These are phyloP conservation scores for Peribolospora baueri DNA, from an alignment of 768 basidiomycete species.

Conservation along the genomic window DNA sequence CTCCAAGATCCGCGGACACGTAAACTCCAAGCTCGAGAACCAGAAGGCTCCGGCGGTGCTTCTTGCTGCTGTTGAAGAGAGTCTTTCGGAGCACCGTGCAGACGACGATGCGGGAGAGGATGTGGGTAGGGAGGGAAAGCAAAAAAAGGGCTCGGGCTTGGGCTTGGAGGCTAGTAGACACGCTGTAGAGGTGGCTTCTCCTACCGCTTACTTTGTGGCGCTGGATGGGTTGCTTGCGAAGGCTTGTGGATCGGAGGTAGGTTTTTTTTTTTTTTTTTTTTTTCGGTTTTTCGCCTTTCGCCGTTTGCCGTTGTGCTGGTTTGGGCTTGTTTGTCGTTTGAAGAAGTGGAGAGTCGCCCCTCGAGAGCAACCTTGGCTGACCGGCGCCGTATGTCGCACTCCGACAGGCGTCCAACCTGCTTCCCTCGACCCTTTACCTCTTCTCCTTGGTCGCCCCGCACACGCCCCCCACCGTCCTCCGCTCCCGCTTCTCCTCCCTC, in stretches of 20 bases:
- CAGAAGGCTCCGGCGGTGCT: slow-evolving; percentile 75
- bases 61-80: slow-evolving; percentile 55
- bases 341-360: slow-evolving; percentile 20
- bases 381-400: slow-evolving; percentile 27
- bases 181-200: slow-evolving; percentile 25
- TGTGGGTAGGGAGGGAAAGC: not conserved
- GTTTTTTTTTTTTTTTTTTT: too few species aligned
- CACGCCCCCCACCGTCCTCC: slow-evolving; percentile 55
- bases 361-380: slow-evolving; percentile 45
- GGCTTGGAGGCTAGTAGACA: slow-evolving; percentile 41
- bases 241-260: slow-evolving; percentile 13
- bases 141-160: slow-evolving; percentile 14
- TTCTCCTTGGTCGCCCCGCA: slow-evolving; percentile 51
- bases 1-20: slow-evolving; percentile 61
- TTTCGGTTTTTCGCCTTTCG: too few species aligned
- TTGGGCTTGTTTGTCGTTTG: too few species aligned
- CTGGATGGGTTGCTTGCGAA: slow-evolving; percentile 17
- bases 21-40: slow-evolving; percentile 51
- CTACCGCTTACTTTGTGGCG: slow-evolving; percentile 89
- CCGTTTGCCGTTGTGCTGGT: too few species aligned
- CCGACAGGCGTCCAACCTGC: slow-evolving; percentile 40
- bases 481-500: slow-evolving; percentile 44
- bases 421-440: slow-evolving; percentile 66
- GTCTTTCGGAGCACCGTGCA: slow-evolving; percentile 13
- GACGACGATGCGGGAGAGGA: too few species aligned